These are phyloP conservation scores for Viola odorata DNA, from an alignment of 345 rosid species.

Conservation along the genomic window DNA sequence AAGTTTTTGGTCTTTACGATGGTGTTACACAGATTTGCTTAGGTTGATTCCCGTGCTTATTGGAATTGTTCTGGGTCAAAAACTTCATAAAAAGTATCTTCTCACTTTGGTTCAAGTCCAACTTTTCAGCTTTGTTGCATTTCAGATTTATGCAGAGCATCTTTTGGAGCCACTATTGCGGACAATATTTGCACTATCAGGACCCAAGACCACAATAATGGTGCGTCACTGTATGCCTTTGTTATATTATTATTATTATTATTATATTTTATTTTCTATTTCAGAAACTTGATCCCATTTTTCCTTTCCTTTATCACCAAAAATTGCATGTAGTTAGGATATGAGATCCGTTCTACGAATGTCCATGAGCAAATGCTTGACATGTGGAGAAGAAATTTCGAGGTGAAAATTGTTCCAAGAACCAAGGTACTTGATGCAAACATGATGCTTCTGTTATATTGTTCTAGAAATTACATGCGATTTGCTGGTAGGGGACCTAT, in stretches of 20 bases:
- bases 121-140: conserved; percentile 14
- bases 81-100: no score
- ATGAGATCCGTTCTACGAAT: conserved; percentile 80
- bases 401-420: conserved; percentile 67
- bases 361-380: conserved; percentile 86
- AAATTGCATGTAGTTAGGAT: conserved; percentile 56
- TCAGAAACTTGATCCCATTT: background rate
- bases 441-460: background rate
- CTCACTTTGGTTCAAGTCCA: no score
- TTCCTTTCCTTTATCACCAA: conserved; percentile 3
- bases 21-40: no score
- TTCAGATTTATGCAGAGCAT: conserved; percentile 88
- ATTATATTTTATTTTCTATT: background rate
- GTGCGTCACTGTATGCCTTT: conserved; percentile 20
- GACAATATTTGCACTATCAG: conserved; percentile 65
- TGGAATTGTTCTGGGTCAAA: no score
- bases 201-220: conserved; percentile 78
- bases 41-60: no score
- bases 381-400: conserved; percentile 69
- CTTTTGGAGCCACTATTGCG: conserved; percentile 72
- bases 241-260: background rate
- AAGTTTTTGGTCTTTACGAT: no score
- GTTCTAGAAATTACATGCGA: no score
- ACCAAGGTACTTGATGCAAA: conserved; percentile 45
- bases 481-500: no score